Base-by-base conservation (phyloP, 768 basidiomycete species). In the Boletus coccyginus region DNA sequence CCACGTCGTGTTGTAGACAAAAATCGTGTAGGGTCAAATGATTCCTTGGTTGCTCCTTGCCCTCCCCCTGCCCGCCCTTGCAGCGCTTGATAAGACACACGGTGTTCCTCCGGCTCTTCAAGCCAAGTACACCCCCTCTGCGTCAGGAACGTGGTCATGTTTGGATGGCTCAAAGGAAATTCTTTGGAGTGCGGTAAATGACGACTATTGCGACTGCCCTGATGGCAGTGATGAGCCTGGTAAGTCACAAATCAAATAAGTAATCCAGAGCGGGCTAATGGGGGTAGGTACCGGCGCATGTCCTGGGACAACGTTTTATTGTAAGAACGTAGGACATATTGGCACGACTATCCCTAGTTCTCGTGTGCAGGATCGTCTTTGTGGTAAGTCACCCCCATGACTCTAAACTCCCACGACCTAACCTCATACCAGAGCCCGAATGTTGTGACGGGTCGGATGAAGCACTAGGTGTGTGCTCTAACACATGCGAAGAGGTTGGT, bases 361-460 rank as follows among this genome's bases (percentile, higher is more conserved):
- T 35, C 78, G 91, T 61, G 94, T 99, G 13, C 87, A 84, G 43
- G 96, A 99, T 70, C 95, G 96, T 1, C 78, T 98, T 27, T 99
- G 96, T 70, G 94, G 94, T 93, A 67, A 19, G 88, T 75, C 12
- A 29, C 39, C 4, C 13, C n/a, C 19, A 17, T 17, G 14, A 1
- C 19, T 7, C 41, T 13, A 41, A 31, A 14, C 11, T 19, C 31
- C 1, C 33, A 21, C 33, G 36, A 31, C 48, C 62, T 72, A 41
- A 75, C 46, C 21, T 6, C 12, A 12, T 16, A 5, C 19, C 61
- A 97, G 96, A 99, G 69, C 79, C 82, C 1, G 84, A 92, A 67
- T 99, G 96, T 65, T 99, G 96, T 66, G 96, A 99, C 63, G 96
- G 96, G 13, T 93, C 94, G 0, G 96, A 99, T 72, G 97, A 99